Percentiles rank a stretch among this genome's conserved stretches.
These are phyloP conservation scores for Phytophthora pini DNA, from an alignment of 352 stramenopile genomes.

Conservation along the genomic window DNA sequence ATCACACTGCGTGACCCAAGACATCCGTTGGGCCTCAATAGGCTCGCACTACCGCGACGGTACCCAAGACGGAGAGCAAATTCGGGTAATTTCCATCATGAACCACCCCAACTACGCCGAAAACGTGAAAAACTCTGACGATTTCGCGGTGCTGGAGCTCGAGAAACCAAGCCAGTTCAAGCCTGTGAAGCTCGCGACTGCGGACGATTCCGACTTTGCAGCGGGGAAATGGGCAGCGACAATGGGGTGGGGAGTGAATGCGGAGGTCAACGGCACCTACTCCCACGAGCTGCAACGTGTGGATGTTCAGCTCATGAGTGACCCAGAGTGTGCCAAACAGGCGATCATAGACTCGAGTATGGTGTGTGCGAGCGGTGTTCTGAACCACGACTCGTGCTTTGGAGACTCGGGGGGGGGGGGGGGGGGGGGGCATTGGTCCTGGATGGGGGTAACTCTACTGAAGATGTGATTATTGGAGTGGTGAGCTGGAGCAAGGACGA, in stretches of 20 bases:
- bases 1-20: slow-evolving; percentile 12
- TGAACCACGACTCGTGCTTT: slow-evolving; percentile 45
- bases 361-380: slow-evolving; percentile 52
- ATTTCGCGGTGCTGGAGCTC: slow-evolving; percentile 56
- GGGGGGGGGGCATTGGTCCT: slow-evolving; percentile 51
- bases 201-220: slow-evolving; percentile 20
- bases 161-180: slow-evolving; percentile 34
- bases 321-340: slow-evolving; percentile 35
- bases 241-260: slow-evolving; percentile 26
- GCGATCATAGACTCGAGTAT: slow-evolving; percentile 40
- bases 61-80: slow-evolving; percentile 23
- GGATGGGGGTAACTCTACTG: slow-evolving; percentile 4
- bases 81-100: slow-evolving; percentile 20
- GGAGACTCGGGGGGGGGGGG: slow-evolving; percentile 62
- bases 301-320: slow-evolving; percentile 38
- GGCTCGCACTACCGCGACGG: slow-evolving; percentile 24
- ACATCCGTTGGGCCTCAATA: slow-evolving; percentile 16
- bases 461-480: slow-evolving; percentile 46
- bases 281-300: slow-evolving; percentile 43
- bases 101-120: slow-evolving; percentile 20
- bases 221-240: slow-evolving; percentile 32
- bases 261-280: slow-evolving; percentile 19
- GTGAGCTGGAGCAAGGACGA: slow-evolving; percentile 56
- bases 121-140: slow-evolving; percentile 13
- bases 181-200: slow-evolving; percentile 4